Evolutionary conservation across 352 stramenopile genomes (phyloP).

Genomic region (Peronospora belbahrii): DNA sequence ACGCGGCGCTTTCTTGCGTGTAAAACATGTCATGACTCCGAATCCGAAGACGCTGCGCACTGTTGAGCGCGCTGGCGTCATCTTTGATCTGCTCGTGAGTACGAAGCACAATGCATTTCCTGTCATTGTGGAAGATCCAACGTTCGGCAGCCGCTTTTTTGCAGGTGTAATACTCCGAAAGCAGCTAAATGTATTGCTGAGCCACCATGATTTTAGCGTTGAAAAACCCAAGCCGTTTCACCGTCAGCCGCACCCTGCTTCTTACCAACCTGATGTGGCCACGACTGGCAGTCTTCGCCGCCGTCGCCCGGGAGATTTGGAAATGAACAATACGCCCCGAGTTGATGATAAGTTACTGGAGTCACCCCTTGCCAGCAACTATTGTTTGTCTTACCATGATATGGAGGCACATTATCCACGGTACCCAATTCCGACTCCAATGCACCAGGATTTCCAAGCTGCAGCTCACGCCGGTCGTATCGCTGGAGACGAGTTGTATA

Average conservation of each 20-base stretch:
- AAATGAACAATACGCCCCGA: constrained; percentile 26
- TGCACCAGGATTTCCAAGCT: constrained; percentile 25
- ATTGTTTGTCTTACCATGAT: constrained; percentile 71
- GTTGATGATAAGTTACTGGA: constrained; percentile 41
- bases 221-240: constrained; percentile 73
- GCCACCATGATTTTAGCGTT: constrained; percentile 49
- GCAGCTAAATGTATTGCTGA: constrained; percentile 72
- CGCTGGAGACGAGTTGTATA: constrained; percentile 41
- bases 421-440: constrained; percentile 58
- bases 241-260: constrained; percentile 48
- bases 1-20: constrained; percentile 56
- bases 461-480: constrained; percentile 20
- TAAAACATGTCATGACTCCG: constrained; percentile 92
- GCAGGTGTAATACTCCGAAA: constrained; percentile 75
- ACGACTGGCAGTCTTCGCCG: constrained; percentile 20
- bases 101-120: constrained; percentile 85
- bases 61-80: constrained; percentile 87
- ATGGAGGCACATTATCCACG: constrained; percentile 81
- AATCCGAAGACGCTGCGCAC: constrained; percentile 91
- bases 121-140: constrained; percentile 80
- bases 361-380: constrained; percentile 27
- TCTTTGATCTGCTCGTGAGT: constrained; percentile 88
- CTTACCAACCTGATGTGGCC: constrained; percentile 29
- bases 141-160: constrained; percentile 77
- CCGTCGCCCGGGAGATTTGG: constrained; percentile 18